Evolutionary conservation across 2,329 filamentous ascomycete genomes (phyloP), one percentile per base, ranked within the genome.

Genomic region (Teratosphaeria nubilosa): DNA sequence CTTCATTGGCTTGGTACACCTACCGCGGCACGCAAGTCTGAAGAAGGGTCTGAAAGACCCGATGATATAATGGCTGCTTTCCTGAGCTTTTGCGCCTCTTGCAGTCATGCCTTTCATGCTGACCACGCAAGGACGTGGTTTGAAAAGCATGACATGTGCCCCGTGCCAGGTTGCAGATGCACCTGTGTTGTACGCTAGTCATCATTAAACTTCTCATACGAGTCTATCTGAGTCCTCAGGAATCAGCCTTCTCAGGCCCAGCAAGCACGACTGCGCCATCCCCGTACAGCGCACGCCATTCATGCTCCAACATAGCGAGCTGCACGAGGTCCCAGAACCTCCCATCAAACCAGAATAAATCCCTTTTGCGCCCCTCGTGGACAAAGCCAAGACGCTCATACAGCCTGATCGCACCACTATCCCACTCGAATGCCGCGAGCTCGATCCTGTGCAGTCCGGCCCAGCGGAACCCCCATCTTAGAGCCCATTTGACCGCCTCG

Each of bases 51-150:
- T 5, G 25, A 16, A 13, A 22, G 6, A 22, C 34, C 51, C 11
- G 22, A 62, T 62, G 61, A 64, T 14, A 45, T 16, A 13, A 52
- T 85, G 75, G 76, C 76, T 16, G 74, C 78, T 56, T 79, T 84
- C 64, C 76, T 84, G 62, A 79, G 80, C 4, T 83, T 86, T 65
- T 86, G 84, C 65, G 80, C 82, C 63, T 78, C 76, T 59, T 86
- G 84, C 67, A 81, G 80, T 63, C 84, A 86, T 73, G 83, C 82
- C 0, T 84, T 81, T 63, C 84, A 86, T 73, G 82, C 80, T 3
- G 75, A 83, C 69, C 83, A 86, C 74, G 83, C 84, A 11, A 72
- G 77, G 63, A 77, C 80, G 60, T 86, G 84, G 84, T 86, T 86
- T 69, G 70, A 68, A 24, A 76, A 75, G 63, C 78, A 82, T 70